Conservation (phyloP, 202 grass and related monocot species). For the Zoysia matrella region DNA sequence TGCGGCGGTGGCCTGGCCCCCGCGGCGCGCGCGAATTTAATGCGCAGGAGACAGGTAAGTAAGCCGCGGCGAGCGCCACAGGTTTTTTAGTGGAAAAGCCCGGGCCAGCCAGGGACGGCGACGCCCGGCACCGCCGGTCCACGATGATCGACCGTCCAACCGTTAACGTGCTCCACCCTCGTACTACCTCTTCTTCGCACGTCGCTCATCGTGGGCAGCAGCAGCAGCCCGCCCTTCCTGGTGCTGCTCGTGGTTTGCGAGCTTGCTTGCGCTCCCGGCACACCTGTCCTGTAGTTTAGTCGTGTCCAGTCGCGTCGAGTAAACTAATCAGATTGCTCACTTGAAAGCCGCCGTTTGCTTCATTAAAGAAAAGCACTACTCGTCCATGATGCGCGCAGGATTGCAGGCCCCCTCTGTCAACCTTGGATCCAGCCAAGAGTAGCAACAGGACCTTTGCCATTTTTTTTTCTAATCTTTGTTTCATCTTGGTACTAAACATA, state of each 20-base stretch:
- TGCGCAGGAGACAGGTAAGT: neutral
- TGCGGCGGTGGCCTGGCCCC: neutral
- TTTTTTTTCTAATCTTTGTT: too few relatives aligned
- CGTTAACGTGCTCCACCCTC: conserved; percentile 8
- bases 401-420: too few relatives aligned
- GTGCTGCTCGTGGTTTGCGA: neutral
- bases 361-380: neutral
- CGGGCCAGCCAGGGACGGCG: conserved; percentile 53
- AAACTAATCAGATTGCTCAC: neutral
- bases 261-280: neutral
- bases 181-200: neutral
- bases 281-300: neutral
- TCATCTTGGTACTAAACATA: too few relatives aligned
- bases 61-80: neutral
- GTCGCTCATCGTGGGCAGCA: neutral
- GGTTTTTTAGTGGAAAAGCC: conserved; percentile 39
- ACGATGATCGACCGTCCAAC: neutral
- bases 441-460: too few relatives aligned
- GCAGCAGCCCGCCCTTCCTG: neutral
- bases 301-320: neutral
- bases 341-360: too few relatives aligned
- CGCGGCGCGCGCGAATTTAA: conserved; percentile 44
- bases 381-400: too few relatives aligned
- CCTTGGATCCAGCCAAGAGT: too few relatives aligned
- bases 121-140: conserved; percentile 46